These are phyloP conservation scores for Nakazawaea peltata DNA, from an alignment of 805 yeast species.

Conservation along the genomic window DNA sequence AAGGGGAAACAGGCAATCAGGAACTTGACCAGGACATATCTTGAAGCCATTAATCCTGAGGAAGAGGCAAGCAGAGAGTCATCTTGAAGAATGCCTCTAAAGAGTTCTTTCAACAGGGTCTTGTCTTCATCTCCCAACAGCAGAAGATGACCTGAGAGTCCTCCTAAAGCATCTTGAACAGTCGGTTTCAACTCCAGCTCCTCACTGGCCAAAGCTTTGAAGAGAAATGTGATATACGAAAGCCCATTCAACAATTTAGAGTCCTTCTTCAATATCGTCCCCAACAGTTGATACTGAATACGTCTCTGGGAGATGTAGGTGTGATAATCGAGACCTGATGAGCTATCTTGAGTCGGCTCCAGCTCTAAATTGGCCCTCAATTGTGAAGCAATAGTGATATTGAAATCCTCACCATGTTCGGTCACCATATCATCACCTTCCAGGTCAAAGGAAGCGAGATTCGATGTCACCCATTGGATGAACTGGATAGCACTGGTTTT, in stretches of 20 bases:
- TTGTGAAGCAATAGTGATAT: conserved; percentile 39
- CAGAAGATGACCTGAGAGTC: conserved; percentile 42
- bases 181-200: conserved; percentile 51
- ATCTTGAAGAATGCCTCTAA: conserved; percentile 27
- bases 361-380: conserved; percentile 42
- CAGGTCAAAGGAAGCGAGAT: conserved; percentile 9
- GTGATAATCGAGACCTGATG: conserved; percentile 25
- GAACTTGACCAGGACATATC: conserved; percentile 60
- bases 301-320: conserved; percentile 38
- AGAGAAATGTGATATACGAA: conserved; percentile 53
- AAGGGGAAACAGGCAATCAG: conserved; percentile 60
- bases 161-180: conserved; percentile 64
- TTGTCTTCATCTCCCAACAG: conserved; percentile 30
- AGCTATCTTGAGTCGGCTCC: conserved; percentile 20
- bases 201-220: conserved; percentile 64
- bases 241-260: conserved; percentile 36
- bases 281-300: conserved; percentile 72
- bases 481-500: conserved; percentile 54
- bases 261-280: conserved; percentile 46
- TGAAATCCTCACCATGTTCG: conserved; percentile 21
- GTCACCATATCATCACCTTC: conserved; percentile 12
- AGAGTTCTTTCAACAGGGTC: conserved; percentile 29
- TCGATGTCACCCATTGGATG: conserved; percentile 47
- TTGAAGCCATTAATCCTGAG: conserved; percentile 34
- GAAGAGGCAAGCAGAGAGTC: conserved; percentile 14